Evolutionary conservation across 306 rosid species (phyloP), one percentile per base, ranked within the genome.

Genomic region (Vigna nakashimae): DNA sequence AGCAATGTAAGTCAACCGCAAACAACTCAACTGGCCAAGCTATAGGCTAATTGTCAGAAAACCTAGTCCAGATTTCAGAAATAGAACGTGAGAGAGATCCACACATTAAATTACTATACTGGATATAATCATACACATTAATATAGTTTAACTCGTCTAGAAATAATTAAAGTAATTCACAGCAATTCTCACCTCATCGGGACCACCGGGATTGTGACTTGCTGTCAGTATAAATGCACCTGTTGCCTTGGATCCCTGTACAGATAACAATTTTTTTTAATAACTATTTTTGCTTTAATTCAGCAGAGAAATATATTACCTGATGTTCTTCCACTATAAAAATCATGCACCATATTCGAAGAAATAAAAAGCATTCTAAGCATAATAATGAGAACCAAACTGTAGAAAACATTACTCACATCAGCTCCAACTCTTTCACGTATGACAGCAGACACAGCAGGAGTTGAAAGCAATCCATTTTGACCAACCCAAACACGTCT

Each of bases 201-300:
- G 99, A 65, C 99, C 99, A 13, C 99, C 99, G 18, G 99, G 99
- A 84, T 96, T 96, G 90, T 96, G 99, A 86, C 99, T 96, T 40
- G 99, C 99, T 8, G 99, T 92, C 94, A 96, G 86, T 80, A 96
- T 92, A 85, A 96, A 96, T 67, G 94, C 97, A 74, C 99, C 99
- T 20, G 94, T 88, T 50, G 99, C 94, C 89, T 53, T 90, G 66
- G 98, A 84, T 75, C 98, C 99, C 99, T 96, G 88, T 71, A 71
- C 55, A 70, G 46, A 86, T 6, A 73, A 83, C 11, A 75, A 56
- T 32, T n/a, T 22, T 32, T 32, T 68, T 73, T 22, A 42, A 52
- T 36, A 48, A 57, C 24, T 52, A 43, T 36, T 49, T 53, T 43
- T 49, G 62, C 51, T 67, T 73, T 34, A 42, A 45, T 40, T 75